These are phyloP conservation scores for Leucosporidium yakuticum DNA, from an alignment of 768 basidiomycete genomes.

Conservation along the genomic window DNA sequence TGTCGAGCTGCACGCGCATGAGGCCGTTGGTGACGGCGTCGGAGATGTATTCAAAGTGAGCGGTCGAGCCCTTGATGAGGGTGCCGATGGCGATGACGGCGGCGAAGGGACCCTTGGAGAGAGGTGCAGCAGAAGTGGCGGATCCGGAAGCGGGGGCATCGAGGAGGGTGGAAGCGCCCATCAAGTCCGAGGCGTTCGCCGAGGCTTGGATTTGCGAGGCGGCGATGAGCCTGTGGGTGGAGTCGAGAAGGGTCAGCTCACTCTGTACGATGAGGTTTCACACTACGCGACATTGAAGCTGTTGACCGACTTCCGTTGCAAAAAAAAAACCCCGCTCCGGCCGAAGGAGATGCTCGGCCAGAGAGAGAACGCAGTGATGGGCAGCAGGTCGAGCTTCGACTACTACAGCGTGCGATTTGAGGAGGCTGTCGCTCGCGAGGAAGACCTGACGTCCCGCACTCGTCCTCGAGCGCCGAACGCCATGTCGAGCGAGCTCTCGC, in stretches of 20 bases:
- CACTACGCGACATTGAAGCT: no score
- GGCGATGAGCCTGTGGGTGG: constrained; percentile 65
- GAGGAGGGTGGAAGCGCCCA: constrained; percentile 53
- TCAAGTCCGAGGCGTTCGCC: constrained; percentile 71
- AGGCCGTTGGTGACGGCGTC: constrained; percentile 87
- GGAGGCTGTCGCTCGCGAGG: no score
- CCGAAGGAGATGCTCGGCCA: no score
- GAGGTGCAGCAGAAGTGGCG: constrained; percentile 50
- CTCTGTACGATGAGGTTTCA: no score
- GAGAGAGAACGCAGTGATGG: no score
- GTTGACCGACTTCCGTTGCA: no score
- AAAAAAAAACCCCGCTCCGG: no score
- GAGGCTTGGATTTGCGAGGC: constrained; percentile 76
- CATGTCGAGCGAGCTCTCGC: no score
- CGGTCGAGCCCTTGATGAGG: constrained; percentile 93
- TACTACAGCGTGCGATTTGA: no score
- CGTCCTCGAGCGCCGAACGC: no score
- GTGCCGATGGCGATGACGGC: constrained; percentile 97
- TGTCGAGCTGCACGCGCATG: constrained; percentile 90
- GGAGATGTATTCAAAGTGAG: constrained; percentile 99
- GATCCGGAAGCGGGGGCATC: constrained; percentile 54
- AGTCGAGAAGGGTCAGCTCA: background rate
- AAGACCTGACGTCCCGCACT: no score
- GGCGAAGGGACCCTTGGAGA: constrained; percentile 62
- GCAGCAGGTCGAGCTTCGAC: no score